Evolutionary conservation across 495 filamentous ascomycete genomes (phyloP).

Genomic region (Aspergillus nanangensis): DNA sequence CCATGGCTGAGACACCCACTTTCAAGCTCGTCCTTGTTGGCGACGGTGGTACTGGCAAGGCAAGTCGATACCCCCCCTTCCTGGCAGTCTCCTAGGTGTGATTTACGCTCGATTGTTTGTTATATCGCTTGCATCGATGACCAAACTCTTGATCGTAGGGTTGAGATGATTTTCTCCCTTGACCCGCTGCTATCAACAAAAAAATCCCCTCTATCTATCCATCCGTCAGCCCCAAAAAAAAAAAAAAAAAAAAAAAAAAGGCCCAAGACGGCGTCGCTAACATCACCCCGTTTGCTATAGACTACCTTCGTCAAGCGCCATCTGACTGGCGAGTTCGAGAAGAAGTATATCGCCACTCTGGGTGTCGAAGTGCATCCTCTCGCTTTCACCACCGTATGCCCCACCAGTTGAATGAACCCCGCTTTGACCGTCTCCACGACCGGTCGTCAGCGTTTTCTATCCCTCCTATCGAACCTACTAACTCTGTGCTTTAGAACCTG

Average conservation of each 20-base stretch:
- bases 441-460: too few species aligned
- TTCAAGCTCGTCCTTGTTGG: slow-evolving; percentile 99
- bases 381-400: slow-evolving; percentile 85
- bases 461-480: slow-evolving; percentile 31
- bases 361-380: slow-evolving; percentile 99
- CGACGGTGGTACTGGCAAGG: slow-evolving; percentile 99
- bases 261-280: slow-evolving; percentile 20
- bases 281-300: slow-evolving; percentile 41
- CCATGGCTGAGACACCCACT: slow-evolving; percentile 69
- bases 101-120: neutral
- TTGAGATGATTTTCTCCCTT: slow-evolving; percentile 4
- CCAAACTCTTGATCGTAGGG: neutral
- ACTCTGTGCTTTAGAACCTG: slow-evolving; percentile 67
- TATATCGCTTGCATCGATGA: neutral
- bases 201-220: slow-evolving; percentile 15
- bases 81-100: slow-evolving; percentile 1
- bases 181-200: slow-evolving; percentile 27
- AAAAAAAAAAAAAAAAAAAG: slow-evolving; percentile 14
- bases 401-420: slow-evolving; percentile 28
- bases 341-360: slow-evolving; percentile 99
- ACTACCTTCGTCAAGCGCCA: slow-evolving; percentile 99
- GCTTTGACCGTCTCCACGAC: slow-evolving; percentile 18
- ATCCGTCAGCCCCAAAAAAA: slow-evolving; percentile 24
- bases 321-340: slow-evolving; percentile 99
- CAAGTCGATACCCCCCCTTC: slow-evolving; percentile 38